Evolutionary conservation across 129 eudicot genomes (phyloP).

Genomic region (Escallonia rubra): DNA sequence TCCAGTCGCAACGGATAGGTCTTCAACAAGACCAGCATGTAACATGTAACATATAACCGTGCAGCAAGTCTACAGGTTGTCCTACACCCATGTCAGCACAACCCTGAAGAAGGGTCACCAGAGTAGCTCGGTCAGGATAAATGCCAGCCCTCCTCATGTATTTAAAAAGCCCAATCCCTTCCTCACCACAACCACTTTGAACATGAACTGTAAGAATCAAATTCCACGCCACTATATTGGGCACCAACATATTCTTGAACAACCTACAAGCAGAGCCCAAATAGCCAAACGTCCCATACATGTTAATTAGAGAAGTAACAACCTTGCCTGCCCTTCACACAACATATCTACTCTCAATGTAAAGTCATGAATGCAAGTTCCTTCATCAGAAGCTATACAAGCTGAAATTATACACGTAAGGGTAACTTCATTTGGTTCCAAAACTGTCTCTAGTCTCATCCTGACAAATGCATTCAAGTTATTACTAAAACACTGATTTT

Average conservation of each 20-base stretch:
- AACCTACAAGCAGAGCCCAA: conserved; percentile 14
- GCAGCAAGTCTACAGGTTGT: conserved; percentile 31
- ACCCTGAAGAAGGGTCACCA: conserved; percentile 38
- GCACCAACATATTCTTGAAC: conserved; percentile 26
- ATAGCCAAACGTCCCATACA: conserved; percentile 43
- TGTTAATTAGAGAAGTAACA: conserved; percentile 33
- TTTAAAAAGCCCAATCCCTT: conserved; percentile 20
- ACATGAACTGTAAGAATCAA: conserved; percentile 30
- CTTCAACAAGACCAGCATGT: conserved; percentile 24
- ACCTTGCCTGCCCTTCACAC: conserved; percentile 31
- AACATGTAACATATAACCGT: conserved; percentile 31
- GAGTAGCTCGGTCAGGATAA: conserved; percentile 44
- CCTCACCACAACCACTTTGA: conserved; percentile 19
- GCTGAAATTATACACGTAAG: conserved; percentile 31
- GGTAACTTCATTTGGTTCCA: conserved; percentile 48
- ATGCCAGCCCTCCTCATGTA: conserved; percentile 32
- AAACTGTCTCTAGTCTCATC: conserved; percentile 24
- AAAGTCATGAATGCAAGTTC: conserved; percentile 37
- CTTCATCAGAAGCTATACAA: conserved; percentile 26
- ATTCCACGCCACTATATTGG: conserved; percentile 51
- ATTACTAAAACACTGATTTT: conserved; percentile 19
- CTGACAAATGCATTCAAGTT: conserved; percentile 30
- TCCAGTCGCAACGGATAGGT: conserved; percentile 24
- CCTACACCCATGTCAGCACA: conserved; percentile 34
- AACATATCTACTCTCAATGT: conserved; percentile 33